phyloP scores from a whole-genome alignment of 768 basidiomycete species.

The Candolleomyces eurysporus region DNA sequence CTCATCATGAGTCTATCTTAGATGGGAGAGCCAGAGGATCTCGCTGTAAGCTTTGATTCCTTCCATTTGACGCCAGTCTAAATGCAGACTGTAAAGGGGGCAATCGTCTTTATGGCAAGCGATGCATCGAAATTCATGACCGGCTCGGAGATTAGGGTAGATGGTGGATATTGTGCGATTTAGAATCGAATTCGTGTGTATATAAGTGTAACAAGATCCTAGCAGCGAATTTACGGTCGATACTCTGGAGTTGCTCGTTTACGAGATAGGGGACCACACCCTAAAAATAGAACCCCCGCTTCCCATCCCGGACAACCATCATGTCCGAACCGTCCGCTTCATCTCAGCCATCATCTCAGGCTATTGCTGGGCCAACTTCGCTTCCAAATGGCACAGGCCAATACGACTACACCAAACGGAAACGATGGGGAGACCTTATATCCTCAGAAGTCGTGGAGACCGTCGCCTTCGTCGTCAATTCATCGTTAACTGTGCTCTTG shows the following conservation, averaged over 20 bases:
- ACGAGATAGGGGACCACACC: background rate
- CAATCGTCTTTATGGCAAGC: constrained; percentile 86
- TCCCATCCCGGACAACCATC: constrained; percentile 2
- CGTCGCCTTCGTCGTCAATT: constrained; percentile 66
- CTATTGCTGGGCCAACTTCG: background rate
- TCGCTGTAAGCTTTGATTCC: constrained; percentile 53
- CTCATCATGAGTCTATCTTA: constrained; percentile 22
- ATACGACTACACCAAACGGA: constrained; percentile 85
- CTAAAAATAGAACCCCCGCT: constrained; percentile 9
- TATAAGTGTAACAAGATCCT: background rate
- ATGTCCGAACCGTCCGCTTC: constrained; percentile 8
- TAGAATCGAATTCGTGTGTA: constrained; percentile 26
- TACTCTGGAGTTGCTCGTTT: too few relatives aligned
- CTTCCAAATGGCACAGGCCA: constrained; percentile 24
- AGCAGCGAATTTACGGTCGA: background rate
- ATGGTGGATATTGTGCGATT: constrained; percentile 83
- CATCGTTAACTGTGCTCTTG: constrained; percentile 57
- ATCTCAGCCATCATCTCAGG: constrained; percentile 3
- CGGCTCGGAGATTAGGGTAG: constrained; percentile 79
- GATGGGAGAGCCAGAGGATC: constrained; percentile 93
- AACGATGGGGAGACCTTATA: constrained; percentile 83
- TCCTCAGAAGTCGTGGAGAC: constrained; percentile 74
- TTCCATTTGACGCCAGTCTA: constrained; percentile 4
- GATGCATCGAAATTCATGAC: constrained; percentile 92
- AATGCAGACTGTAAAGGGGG: constrained; percentile 49